Percentiles rank a stretch among this genome's conserved stretches.
Conservation (phyloP, 805 yeast genomes). For the Saturnispora dispora region DNA sequence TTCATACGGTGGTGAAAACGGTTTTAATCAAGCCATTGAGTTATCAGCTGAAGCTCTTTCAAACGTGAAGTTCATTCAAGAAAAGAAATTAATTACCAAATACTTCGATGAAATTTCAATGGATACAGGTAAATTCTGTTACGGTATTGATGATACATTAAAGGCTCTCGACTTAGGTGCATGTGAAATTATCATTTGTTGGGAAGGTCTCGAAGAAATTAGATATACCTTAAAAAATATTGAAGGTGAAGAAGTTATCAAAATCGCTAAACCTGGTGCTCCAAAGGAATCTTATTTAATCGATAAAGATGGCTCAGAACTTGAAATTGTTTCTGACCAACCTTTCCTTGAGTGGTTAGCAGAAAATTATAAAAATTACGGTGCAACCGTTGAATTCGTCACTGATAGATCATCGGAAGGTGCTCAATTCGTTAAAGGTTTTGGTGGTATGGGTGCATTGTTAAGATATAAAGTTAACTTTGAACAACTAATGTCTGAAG, state of each 20-base stretch:
- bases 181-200: constrained; percentile 84
- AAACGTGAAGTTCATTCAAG: constrained; percentile 96
- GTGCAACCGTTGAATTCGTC: constrained; percentile 93
- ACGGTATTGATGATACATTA: constrained; percentile 92
- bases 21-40: constrained; percentile 98
- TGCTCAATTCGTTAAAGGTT: constrained; percentile 95
- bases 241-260: constrained; percentile 70
- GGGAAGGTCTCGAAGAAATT: constrained; percentile 79
- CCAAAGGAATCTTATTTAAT: constrained; percentile 66
- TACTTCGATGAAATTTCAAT: constrained; percentile 97
- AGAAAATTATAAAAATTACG: constrained; percentile 87
- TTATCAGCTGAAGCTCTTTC: constrained; percentile 94
- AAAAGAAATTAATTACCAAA: constrained; percentile 83
- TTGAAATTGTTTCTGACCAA: constrained; percentile 81
- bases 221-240: constrained; percentile 79
- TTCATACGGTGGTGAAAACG: constrained; percentile 98
- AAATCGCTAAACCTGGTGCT: constrained; percentile 62
- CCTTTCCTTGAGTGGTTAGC: constrained; percentile 95
- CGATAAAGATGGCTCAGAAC: constrained; percentile 82
- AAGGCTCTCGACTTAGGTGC: constrained; percentile 97
- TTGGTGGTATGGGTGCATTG: constrained; percentile 98
- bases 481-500: constrained; percentile 85
- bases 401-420: constrained; percentile 97
- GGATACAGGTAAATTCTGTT: constrained; percentile 96
- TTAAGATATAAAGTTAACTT: constrained; percentile 95